A percentile compares a stretch with the other conserved stretches of the same genome.
Conservation (phyloP, 176 grass and related monocot species). For the Triticum turgidum region DNA sequence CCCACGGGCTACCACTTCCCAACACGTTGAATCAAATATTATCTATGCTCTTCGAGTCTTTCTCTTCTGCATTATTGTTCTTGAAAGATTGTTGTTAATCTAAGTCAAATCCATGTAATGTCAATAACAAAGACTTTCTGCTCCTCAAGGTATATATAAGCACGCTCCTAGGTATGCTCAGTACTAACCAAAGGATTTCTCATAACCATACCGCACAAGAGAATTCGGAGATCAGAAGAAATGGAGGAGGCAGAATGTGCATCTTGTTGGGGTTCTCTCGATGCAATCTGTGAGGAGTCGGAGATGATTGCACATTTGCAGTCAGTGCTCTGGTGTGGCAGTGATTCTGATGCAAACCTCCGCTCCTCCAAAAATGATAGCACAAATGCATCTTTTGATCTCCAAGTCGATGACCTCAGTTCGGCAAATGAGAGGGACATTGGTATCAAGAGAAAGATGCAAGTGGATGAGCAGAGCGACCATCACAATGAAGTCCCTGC, state of each 20-base stretch:
- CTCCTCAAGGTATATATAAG: neutral
- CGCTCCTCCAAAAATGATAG: neutral
- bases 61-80: neutral
- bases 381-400: neutral
- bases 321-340: neutral
- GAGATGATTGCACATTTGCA: neutral
- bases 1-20: neutral
- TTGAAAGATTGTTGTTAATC: neutral
- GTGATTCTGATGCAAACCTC: neutral
- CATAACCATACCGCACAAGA: neutral
- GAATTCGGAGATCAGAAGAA: neutral
- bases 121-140: neutral
- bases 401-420: neutral
- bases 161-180: neutral
- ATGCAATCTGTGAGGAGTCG: neutral
- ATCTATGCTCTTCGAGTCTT: conserved; percentile 44
- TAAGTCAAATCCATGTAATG: neutral
- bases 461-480: neutral
- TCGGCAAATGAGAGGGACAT: neutral
- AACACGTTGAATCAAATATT: neutral
- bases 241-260: neutral
- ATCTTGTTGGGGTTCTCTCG: neutral
- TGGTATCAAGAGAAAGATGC: neutral
- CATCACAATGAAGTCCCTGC: neutral
- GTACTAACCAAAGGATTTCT: no score